phyloP scores from a whole-genome alignment of 129 eudicot genomes.

The Escallonia herrerae region DNA sequence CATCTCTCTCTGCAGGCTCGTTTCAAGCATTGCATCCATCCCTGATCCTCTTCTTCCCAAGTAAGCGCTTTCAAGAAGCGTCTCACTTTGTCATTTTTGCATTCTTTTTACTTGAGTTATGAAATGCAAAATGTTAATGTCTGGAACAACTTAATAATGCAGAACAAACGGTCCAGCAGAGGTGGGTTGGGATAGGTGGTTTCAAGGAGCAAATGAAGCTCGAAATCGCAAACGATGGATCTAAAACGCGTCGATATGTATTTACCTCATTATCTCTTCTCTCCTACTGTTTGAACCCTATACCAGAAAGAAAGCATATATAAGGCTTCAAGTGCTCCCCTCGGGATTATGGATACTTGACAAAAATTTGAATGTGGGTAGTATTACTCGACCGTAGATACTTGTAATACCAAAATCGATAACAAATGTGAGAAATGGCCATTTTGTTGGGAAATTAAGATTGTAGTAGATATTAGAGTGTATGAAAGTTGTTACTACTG shows the following conservation, averaged over 20 bases:
- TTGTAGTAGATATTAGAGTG: too few species aligned
- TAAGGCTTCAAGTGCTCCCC: too few species aligned
- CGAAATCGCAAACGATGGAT: conserved; percentile 36
- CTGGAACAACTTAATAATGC: not conserved
- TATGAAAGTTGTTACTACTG: too few species aligned
- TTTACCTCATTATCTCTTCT: too few species aligned
- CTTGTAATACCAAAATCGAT: too few species aligned
- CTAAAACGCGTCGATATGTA: not conserved
- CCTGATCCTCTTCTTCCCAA: conserved; percentile 43
- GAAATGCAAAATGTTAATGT: not conserved
- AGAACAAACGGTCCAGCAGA: conserved; percentile 45
- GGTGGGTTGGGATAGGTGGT: conserved; percentile 46
- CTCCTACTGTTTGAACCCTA: too few species aligned
- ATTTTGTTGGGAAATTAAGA: too few species aligned
- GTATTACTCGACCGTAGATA: too few species aligned
- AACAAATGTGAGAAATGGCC: too few species aligned
- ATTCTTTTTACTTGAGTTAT: not conserved
- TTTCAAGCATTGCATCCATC: conserved; percentile 27
- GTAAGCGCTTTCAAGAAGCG: conserved; percentile 16
- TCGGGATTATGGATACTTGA: too few species aligned
- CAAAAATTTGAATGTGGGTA: too few species aligned
- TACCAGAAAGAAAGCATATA: too few species aligned
- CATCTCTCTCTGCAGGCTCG: conserved; percentile 19
- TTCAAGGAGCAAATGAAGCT: conserved; percentile 37
- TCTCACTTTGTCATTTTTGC: not conserved